Evolutionary conservation across 2,329 filamentous ascomycete species (phyloP).

Genomic region (Shiraia sp.): DNA sequence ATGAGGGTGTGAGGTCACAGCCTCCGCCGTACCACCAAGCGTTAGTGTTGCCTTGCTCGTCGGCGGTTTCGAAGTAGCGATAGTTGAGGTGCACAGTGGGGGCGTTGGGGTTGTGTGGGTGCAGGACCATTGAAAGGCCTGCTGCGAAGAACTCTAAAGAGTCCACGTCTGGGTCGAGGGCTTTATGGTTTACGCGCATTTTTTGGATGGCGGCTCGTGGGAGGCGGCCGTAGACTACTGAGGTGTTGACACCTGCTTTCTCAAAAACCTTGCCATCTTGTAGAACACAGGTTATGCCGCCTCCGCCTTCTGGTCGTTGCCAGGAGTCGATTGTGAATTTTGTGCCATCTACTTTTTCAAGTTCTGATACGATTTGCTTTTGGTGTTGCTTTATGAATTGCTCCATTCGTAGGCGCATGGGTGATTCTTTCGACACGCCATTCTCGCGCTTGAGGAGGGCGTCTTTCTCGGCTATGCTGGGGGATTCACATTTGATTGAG

Average conservation of each 20-base stretch:
- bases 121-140: conserved; percentile 88
- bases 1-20: conserved; percentile 88
- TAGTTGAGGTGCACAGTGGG: conserved; percentile 98
- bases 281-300: conserved; percentile 90
- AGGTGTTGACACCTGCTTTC: conserved; percentile 94
- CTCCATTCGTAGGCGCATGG: conserved; percentile 98
- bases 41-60: conserved; percentile 76
- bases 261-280: conserved; percentile 98
- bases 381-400: conserved; percentile 93
- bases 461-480: conserved; percentile 84
- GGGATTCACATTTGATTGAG: conserved; percentile 56
- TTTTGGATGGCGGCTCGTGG: conserved; percentile 77
- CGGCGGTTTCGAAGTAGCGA: conserved; percentile 95
- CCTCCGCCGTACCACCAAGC: conserved; percentile 99
- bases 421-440: conserved; percentile 74
- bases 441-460: conserved; percentile 77
- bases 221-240: conserved; percentile 89
- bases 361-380: conserved; percentile 78
- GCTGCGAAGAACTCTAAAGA: conserved; percentile 94
- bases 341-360: conserved; percentile 82
- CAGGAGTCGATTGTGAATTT: conserved; percentile 85
- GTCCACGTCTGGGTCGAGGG: conserved; percentile 76
- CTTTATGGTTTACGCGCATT: conserved; percentile 95
- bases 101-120: conserved; percentile 94
- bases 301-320: conserved; percentile 84